Conservation (phyloP, 306 rosid species). For the Fragaria ananassa region DNA sequence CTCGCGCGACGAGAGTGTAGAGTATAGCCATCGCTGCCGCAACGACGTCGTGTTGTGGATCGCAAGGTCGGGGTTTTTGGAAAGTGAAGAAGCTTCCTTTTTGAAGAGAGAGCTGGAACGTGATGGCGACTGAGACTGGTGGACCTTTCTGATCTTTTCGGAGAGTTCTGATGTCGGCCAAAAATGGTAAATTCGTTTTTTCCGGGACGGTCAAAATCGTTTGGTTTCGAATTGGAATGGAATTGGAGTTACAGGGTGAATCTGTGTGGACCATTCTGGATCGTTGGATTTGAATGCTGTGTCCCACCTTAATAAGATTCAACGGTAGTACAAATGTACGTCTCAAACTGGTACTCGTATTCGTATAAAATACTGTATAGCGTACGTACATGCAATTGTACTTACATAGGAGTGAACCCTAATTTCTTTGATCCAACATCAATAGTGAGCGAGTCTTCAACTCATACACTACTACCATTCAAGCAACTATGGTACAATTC, state of each 20-base stretch:
- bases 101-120: background rate
- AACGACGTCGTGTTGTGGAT: background rate
- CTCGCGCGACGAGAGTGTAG: constrained; percentile 80
- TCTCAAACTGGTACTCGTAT: too few species aligned
- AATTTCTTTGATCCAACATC: too few species aligned
- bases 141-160: background rate
- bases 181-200: background rate
- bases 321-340: too few species aligned
- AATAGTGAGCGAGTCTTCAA: too few species aligned
- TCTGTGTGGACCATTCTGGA: too few species aligned
- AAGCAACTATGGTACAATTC: too few species aligned
- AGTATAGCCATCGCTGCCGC: constrained; percentile 64
- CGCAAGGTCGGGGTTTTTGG: background rate
- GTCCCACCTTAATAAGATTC: too few species aligned
- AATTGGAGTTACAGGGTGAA: background rate
- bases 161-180: background rate
- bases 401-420: too few species aligned
- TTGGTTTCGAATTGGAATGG: background rate
- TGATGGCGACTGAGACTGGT: background rate
- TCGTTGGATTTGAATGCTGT: too few species aligned
- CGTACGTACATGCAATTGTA: too few species aligned
- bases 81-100: background rate
- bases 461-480: too few species aligned
- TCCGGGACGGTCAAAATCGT: background rate
- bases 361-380: too few species aligned